These are phyloP conservation scores for Coleophoma cylindrospora DNA, from an alignment of 2,329 filamentous ascomycete species.

Conservation along the genomic window DNA sequence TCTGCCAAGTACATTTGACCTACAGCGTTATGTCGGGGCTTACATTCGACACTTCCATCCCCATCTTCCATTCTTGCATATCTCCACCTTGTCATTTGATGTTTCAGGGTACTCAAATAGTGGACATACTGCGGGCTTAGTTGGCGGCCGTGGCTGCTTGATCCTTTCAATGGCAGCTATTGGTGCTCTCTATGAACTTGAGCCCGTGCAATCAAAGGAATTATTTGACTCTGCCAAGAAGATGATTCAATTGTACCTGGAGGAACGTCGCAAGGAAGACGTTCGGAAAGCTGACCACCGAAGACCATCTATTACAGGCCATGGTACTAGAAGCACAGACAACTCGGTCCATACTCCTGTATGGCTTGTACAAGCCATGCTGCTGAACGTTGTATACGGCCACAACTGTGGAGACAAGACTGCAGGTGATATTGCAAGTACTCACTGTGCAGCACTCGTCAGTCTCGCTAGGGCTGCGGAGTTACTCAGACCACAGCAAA, in stretches of 20 bases:
- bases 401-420: slow-evolving; percentile 92
- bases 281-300: slow-evolving; percentile 60
- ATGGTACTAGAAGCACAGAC: slow-evolving; percentile 45
- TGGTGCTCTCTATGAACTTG: slow-evolving; percentile 82
- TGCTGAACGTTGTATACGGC: slow-evolving; percentile 92
- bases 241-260: slow-evolving; percentile 89
- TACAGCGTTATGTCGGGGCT: slow-evolving; percentile 84
- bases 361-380: slow-evolving; percentile 95
- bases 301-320: slow-evolving; percentile 42
- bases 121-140: slow-evolving; percentile 50
- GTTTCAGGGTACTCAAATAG: slow-evolving; percentile 63
- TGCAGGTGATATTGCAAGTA: slow-evolving; percentile 86
- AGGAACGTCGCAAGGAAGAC: slow-evolving; percentile 83
- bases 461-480: slow-evolving; percentile 89
- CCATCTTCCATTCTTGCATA: slow-evolving; percentile 89
- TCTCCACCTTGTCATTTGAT: slow-evolving; percentile 88
- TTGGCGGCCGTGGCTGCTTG: slow-evolving; percentile 80
- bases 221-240: slow-evolving; percentile 92
- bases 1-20: slow-evolving; percentile 76
- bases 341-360: slow-evolving; percentile 72
- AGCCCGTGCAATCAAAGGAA: slow-evolving; percentile 73
- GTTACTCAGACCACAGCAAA: slow-evolving; percentile 48
- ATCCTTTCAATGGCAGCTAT: slow-evolving; percentile 83
- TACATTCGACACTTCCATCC: slow-evolving; percentile 93
- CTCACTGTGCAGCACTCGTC: slow-evolving; percentile 84